phyloP scores from a whole-genome alignment of 768 basidiomycete genomes.

The Suillus brevipes region DNA sequence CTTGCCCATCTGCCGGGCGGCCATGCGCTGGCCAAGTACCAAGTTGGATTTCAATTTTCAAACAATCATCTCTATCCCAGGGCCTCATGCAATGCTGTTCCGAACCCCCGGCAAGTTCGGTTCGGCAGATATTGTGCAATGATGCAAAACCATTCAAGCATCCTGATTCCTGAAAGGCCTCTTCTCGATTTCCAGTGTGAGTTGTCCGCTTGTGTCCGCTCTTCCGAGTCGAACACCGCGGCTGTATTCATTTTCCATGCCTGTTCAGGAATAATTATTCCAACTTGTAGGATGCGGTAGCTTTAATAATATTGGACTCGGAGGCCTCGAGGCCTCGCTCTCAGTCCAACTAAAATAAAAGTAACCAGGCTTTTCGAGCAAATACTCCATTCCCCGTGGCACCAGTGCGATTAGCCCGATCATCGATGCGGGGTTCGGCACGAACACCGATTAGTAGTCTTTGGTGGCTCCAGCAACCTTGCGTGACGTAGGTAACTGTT shows the following conservation, averaged over 20 bases:
- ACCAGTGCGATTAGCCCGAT: neutral
- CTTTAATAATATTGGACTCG: neutral
- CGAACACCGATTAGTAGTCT: neutral
- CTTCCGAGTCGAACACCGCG: neutral
- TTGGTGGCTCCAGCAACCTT: neutral
- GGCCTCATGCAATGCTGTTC: no score
- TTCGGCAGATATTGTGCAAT: no score
- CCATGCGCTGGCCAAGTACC: no score
- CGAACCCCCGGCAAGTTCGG: no score
- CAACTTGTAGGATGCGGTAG: neutral
- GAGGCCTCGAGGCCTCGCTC: neutral
- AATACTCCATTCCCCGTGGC: neutral
- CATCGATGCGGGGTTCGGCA: neutral
- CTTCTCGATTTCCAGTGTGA: neutral
- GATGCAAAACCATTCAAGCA: no score
- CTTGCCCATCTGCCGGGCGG: no score
- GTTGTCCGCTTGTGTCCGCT: no score
- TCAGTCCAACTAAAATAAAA: neutral
- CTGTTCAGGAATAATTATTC: neutral
- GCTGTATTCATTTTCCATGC: neutral
- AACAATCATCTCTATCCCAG: no score
- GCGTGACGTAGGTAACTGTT: neutral
- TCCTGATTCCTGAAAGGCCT: neutral
- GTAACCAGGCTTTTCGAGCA: neutral
- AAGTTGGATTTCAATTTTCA: no score